Conservation (phyloP, 2,329 filamentous ascomycete species). For the Hypomyces perniciosus region DNA sequence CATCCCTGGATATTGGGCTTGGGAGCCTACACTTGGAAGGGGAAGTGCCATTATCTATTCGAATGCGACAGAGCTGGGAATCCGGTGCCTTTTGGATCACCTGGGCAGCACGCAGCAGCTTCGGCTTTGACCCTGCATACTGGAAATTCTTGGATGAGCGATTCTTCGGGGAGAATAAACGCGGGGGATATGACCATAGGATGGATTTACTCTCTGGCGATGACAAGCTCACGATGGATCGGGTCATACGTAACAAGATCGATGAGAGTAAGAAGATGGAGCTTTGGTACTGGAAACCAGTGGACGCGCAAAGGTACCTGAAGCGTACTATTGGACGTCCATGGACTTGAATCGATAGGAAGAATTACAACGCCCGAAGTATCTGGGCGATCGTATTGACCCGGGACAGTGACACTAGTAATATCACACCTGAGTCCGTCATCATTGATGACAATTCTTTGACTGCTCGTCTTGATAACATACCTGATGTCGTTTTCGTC, state of each 20-base stretch:
- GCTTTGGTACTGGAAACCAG: not conserved
- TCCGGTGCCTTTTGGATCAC: conserved; percentile 26
- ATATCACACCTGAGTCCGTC: too few relatives aligned
- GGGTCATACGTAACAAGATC: conserved; percentile 14
- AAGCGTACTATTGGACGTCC: not conserved
- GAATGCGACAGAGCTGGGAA: conserved; percentile 33
- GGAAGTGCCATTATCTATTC: conserved; percentile 17
- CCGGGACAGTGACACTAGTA: too few relatives aligned
- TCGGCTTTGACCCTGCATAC: conserved; percentile 31
- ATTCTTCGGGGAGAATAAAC: conserved; percentile 23
- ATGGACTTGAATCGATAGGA: too few relatives aligned
- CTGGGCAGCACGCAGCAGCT: conserved; percentile 31
- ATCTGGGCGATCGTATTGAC: too few relatives aligned
- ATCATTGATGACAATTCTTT: too few relatives aligned
- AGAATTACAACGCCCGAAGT: too few relatives aligned
- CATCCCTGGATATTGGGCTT: not conserved
- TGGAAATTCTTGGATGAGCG: conserved; percentile 30
- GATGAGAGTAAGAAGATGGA: not conserved
- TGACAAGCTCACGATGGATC: conserved; percentile 19
- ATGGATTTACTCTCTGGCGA: conserved; percentile 17
- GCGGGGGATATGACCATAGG: conserved; percentile 14
- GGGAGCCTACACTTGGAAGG: not conserved
- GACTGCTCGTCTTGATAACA: too few relatives aligned
- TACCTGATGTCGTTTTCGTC: too few relatives aligned
- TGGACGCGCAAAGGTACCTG: not conserved